Evolutionary conservation across 78 protist species (phyloP), one percentile per base, ranked within the genome.

Genomic region (Mastigamoeba balamuthi): DNA sequence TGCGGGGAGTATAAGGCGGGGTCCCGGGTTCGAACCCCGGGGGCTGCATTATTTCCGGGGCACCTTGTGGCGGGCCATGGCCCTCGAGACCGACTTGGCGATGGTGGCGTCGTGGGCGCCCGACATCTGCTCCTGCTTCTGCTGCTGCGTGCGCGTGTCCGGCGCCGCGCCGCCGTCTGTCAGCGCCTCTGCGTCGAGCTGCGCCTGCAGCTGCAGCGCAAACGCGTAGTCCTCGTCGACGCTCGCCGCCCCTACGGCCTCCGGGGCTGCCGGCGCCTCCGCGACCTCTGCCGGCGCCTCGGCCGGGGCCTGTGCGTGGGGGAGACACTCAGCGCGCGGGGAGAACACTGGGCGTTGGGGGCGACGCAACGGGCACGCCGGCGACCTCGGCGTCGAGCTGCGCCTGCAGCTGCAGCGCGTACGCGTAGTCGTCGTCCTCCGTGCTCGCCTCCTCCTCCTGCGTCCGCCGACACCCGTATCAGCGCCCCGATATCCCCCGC

Each of bases 401-500:
- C 5, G 41, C 73, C 36, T 69, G 73, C 4, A 69, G 73, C 6
- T 40, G 73, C 6, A 69, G 41, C 38, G 73, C 73, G 4, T 27
- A 27, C 43, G 44, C 41, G 44, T 69, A 69, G 38, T 69, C 73
- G 25, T 69, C 73, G 6, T 69, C n/a, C n/a, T n/a, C n/a, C n/a
- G n/a, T n/a, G n/a, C n/a, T n/a, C n/a, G n/a, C n/a, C n/a, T n/a
- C n/a, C n/a, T n/a, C n/a, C n/a, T n/a, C n/a, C n/a, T n/a, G n/a
- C n/a, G n/a, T n/a, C n/a, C n/a, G n/a, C n/a, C n/a, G n/a, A n/a
- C n/a, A n/a, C n/a, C n/a, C n/a, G n/a, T n/a, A n/a, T n/a, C n/a
- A n/a, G n/a, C n/a, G n/a, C n/a, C n/a, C n/a, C n/a, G n/a, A n/a
- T n/a, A n/a, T n/a, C n/a, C n/a, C n/a, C n/a, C n/a, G n/a, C n/a